phyloP scores from a whole-genome alignment of 495 filamentous ascomycete species.

The Cetradonia linearis region DNA sequence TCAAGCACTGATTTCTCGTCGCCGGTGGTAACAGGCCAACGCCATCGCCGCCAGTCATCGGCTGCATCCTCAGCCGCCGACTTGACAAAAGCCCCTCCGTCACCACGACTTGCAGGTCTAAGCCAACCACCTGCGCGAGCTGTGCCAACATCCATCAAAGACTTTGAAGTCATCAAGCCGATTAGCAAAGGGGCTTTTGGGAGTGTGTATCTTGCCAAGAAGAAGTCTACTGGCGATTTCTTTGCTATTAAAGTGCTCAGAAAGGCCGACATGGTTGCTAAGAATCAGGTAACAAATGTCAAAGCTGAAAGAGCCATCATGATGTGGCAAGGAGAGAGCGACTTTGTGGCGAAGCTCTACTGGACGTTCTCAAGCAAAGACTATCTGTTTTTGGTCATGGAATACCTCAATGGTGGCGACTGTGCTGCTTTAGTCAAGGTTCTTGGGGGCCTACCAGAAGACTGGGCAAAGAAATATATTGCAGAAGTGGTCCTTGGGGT shows the following conservation, averaged over 20 bases:
- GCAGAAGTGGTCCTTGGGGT: slow-evolving; percentile 92
- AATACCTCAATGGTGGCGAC: slow-evolving; percentile 95
- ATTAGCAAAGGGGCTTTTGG: slow-evolving; percentile 99
- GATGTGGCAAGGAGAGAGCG: slow-evolving; percentile 99
- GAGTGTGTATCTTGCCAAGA: slow-evolving; percentile 94
- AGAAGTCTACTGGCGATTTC: slow-evolving; percentile 96
- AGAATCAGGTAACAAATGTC: slow-evolving; percentile 98
- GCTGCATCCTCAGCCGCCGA: slow-evolving; percentile 68
- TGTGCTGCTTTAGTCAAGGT: slow-evolving; percentile 94
- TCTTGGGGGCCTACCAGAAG: slow-evolving; percentile 80
- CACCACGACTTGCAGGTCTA: slow-evolving; percentile 63
- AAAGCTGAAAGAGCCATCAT: slow-evolving; percentile 99
- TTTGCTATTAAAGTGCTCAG: slow-evolving; percentile 97
- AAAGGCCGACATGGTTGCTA: slow-evolving; percentile 99
- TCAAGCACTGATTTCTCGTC: slow-evolving; percentile 71
- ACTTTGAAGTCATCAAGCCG: slow-evolving; percentile 98
- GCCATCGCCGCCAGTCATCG: slow-evolving; percentile 84
- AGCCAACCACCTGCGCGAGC: slow-evolving; percentile 69
- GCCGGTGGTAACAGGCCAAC: slow-evolving; percentile 44
- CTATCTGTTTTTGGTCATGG: slow-evolving; percentile 97
- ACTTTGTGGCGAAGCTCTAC: slow-evolving; percentile 97
- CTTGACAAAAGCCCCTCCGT: slow-evolving; percentile 57
- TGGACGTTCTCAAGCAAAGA: slow-evolving; percentile 99
- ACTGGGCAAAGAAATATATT: slow-evolving; percentile 95
- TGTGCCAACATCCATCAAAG: slow-evolving; percentile 89